Base-by-base conservation (phyloP, 2,329 filamentous ascomycete species). In the Aspergillus brasiliensis region DNA sequence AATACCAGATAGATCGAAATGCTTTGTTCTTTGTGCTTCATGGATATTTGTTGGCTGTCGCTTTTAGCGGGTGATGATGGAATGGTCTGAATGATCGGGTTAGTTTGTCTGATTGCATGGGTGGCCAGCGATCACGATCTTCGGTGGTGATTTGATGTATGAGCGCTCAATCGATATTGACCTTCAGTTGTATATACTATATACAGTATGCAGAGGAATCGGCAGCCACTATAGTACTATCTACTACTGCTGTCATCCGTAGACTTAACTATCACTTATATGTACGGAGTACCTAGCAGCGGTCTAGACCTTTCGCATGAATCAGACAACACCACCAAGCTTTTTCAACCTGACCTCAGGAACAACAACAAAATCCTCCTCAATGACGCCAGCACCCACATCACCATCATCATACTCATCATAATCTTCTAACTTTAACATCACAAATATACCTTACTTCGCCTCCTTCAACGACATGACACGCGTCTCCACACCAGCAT, bases 1-100 rank as follows among this genome's bases (percentile, higher is more conserved):
- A 63, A 66, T 65, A 66, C 61, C 60, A 60, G 48, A 67, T 67
- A 67, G 65, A 67, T 63, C 62, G 57, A 67, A 59, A 56, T 57
- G 19, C 25, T 49, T 56, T 58, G 25, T 59, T 60, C 56, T 62
- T 34, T 54, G 56, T 61, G n/a, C n/a, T n/a, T n/a, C 31, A 31
- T 31, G 28, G 28, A 31, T 11, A 31, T 31, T 31, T 34, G 31
- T 15, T 34, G 31, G 31, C 4, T 46, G 17, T 47, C 34, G 19
- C 23, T 44, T 49, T 48, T 51, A 49, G 60, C 49, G 55, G 31
- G 31, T 13, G 1, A 34, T 13, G 11, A 34, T 34, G 31, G 31
- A 34, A 34, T 34, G 31, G 11, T 34, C 4, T 4, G 13, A 34
- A 5, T 34, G 25, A 25, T 25, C 25, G 25, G 25, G 25, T 6